Evolutionary conservation across 2,329 filamentous ascomycete species (phyloP), one percentile per base, ranked within the genome.

Genomic region (Neofusicoccum kwambonambiense): DNA sequence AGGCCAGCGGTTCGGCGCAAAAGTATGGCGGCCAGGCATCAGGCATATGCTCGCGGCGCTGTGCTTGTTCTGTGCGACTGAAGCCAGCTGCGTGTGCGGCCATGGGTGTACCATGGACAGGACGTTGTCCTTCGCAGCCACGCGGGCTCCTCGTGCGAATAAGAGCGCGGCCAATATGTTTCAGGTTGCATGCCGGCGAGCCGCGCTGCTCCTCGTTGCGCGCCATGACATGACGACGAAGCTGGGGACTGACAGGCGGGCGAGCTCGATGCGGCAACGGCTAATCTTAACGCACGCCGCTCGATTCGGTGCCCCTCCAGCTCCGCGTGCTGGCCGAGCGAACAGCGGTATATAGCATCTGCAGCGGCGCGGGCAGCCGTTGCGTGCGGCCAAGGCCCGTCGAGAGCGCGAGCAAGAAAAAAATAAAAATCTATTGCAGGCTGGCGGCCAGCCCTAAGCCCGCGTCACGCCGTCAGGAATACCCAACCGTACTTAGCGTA

Each of bases 61-160:
- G 41, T 12, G 41, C 41, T 39, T n/a, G 6, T 15, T 17, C 41
- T 45, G 56, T 60, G 56, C 56, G 42, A 60, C 56, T 42, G 56
- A 47, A 60, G 56, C 41, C 56, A 54, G 61, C 57, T 49, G 57
- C 44, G 54, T 27, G 57, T 44, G 34, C 22, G 47, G 47, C 57
- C 57, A 50, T 49, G 57, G 57, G 42, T 61, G 44, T 27, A 35
- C 57, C 57, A 61, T 47, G 57, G 31, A 49, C 45, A 27, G 27
- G 57, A 39, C 45, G 44, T 49, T 61, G 57, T 61, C 44, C 45
- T 61, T 50, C 47, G 44, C 54, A 49, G 62, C 62, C 62, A 64
- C 62, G 51, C 51, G 51, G 62, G 42, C 19, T 57, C 50, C 49
- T 49, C 62, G 62, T 64, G 62, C 62, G 60, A 62, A 62, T 61